phyloP scores from a whole-genome alignment of 768 basidiomycete species.

The Boletus subparvulus region DNA sequence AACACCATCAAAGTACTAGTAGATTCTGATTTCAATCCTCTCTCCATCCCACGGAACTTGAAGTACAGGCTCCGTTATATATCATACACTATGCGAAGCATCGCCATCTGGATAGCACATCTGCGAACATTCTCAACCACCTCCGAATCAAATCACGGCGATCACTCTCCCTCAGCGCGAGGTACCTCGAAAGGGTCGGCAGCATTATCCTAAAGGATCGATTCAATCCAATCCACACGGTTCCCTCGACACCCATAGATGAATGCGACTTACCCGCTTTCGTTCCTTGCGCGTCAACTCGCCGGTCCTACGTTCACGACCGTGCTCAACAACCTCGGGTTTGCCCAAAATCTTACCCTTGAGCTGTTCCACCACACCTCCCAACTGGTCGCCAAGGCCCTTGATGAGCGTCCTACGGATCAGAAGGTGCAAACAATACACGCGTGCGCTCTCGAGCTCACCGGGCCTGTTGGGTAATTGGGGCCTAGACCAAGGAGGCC shows the following conservation, averaged over 20 bases:
- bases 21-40: not conserved
- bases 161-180: not conserved
- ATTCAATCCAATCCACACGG: not conserved
- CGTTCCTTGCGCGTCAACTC: constrained; percentile 38
- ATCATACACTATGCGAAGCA: no score
- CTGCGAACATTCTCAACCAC: not conserved
- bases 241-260: not conserved
- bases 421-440: not conserved
- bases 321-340: constrained; percentile 38
- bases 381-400: constrained; percentile 37
- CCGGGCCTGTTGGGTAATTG: constrained; percentile 32
- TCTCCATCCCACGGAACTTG: not conserved
- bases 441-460: constrained; percentile 10
- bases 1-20: not conserved
- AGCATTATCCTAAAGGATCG: not conserved
- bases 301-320: constrained; percentile 40
- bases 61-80: not conserved
- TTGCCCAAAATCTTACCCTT: constrained; percentile 40
- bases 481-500: constrained; percentile 44
- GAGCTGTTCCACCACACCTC: constrained; percentile 39
- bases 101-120: not conserved
- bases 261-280: constrained; percentile 20
- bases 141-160: not conserved
- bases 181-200: not conserved
- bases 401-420: constrained; percentile 2